Conservation (phyloP, 2,329 filamentous ascomycete genomes). For the Calcarisporium arbuscula region DNA sequence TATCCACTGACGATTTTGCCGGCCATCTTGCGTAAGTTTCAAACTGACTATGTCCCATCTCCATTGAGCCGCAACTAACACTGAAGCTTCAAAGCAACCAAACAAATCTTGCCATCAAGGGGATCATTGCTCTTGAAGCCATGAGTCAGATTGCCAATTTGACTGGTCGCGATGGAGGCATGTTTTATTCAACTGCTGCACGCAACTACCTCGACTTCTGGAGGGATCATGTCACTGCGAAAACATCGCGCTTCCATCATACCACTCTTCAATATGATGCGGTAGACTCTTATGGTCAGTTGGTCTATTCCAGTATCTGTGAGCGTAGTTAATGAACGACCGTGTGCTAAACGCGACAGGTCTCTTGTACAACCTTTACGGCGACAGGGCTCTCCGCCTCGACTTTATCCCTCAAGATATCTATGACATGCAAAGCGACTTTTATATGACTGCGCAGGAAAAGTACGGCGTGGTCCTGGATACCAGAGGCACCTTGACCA, state of each 20-base stretch:
- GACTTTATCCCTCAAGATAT: constrained; percentile 67
- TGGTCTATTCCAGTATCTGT: neutral
- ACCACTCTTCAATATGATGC: constrained; percentile 75
- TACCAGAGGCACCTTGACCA: constrained; percentile 73
- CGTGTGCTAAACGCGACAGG: constrained; percentile 40
- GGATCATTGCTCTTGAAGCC: constrained; percentile 75
- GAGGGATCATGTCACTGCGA: constrained; percentile 64
- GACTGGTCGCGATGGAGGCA: constrained; percentile 49
- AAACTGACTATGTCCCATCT: neutral
- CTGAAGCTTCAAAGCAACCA: constrained; percentile 1
- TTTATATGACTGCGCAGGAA: constrained; percentile 66
- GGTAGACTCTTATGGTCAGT: constrained; percentile 36
- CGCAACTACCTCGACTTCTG: constrained; percentile 66
- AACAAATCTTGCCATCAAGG: constrained; percentile 70
- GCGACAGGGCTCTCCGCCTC: constrained; percentile 71
- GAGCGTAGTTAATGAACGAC: neutral
- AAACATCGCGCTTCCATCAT: constrained; percentile 54
- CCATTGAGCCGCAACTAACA: neutral
- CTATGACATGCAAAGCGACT: constrained; percentile 71
- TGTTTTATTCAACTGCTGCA: constrained; percentile 57
- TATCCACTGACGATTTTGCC: constrained; percentile 84
- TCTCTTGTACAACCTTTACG: constrained; percentile 73
- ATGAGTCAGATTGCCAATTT: constrained; percentile 66
- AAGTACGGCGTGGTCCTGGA: constrained; percentile 80
- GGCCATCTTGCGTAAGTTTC: constrained; percentile 50